Evolutionary conservation across 371 early-diverging fungal genomes (phyloP).

Genomic region (Lichtheimia corymbifera): DNA sequence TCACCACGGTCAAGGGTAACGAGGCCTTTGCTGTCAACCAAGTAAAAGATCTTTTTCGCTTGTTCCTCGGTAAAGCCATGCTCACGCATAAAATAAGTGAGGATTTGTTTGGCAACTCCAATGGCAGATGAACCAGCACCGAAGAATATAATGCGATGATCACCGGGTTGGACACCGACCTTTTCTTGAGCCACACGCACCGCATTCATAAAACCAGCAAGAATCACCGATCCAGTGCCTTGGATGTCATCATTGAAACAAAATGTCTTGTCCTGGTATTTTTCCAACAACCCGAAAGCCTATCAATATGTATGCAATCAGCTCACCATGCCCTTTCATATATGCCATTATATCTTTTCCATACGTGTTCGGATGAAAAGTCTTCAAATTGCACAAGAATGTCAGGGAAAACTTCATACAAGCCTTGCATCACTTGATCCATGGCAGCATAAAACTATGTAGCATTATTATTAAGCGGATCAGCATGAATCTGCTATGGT

Average conservation of each 20-base stretch:
- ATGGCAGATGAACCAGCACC: slow-evolving; percentile 90
- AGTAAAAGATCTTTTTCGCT: slow-evolving; percentile 78
- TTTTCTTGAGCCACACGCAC: slow-evolving; percentile 53
- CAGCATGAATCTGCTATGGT: background rate
- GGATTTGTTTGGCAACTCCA: slow-evolving; percentile 86
- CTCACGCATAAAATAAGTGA: slow-evolving; percentile 72
- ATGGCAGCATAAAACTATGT: slow-evolving; percentile 73
- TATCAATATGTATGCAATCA: background rate
- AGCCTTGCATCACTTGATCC: slow-evolving; percentile 76
- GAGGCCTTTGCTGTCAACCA: slow-evolving; percentile 86
- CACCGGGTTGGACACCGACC: slow-evolving; percentile 57
- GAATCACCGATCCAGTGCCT: slow-evolving; percentile 92
- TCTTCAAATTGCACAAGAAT: slow-evolving; percentile 92
- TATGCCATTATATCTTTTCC: background rate
- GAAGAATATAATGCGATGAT: slow-evolving; percentile 87
- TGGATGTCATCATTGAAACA: slow-evolving; percentile 74
- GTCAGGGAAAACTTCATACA: slow-evolving; percentile 71
- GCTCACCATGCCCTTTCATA: background rate
- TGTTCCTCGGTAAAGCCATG: slow-evolving; percentile 69
- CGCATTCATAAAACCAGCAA: slow-evolving; percentile 91
- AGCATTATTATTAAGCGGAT: no score
- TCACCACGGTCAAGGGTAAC: slow-evolving; percentile 85
- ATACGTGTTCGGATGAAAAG: slow-evolving; percentile 81
- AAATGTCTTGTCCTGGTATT: slow-evolving; percentile 65
- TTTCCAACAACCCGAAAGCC: slow-evolving; percentile 72